Conservation (phyloP, 257 asterid species). For the Anisodus acutangulus region DNA sequence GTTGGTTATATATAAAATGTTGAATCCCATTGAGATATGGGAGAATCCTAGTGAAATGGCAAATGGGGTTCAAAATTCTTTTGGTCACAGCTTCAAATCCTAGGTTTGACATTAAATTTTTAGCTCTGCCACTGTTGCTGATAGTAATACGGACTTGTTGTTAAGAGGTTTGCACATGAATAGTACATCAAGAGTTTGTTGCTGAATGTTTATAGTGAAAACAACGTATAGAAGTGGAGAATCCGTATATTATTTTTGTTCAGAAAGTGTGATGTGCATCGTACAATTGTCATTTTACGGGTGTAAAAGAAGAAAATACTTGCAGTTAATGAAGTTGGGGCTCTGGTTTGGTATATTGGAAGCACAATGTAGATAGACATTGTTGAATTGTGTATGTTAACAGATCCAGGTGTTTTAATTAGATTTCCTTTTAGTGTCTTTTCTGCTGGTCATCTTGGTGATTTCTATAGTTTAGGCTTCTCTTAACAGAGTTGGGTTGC, state of each 20-base stretch:
- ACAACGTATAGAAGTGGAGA: neutral
- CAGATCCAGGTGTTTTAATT: neutral
- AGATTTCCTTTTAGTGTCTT: neutral
- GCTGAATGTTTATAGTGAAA: neutral
- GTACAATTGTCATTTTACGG: constrained; percentile 8
- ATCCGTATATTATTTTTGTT: neutral
- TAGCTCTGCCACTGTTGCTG: neutral
- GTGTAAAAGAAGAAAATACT: neutral
- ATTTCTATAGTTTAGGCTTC: neutral
- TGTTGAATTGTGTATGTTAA: neutral
- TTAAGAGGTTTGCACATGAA: neutral
- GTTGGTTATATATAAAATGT: neutral
- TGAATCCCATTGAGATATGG: neutral
- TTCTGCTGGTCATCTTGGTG: constrained; percentile 1
- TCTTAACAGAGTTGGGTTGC: neutral
- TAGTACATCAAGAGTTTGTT: neutral
- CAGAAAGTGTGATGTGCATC: neutral
- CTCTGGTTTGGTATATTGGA: neutral
- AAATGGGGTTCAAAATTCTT: neutral
- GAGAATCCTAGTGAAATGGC: neutral
- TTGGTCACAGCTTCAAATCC: neutral
- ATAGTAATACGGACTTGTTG: neutral
- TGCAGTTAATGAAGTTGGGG: neutral
- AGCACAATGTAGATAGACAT: neutral
- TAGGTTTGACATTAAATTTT: neutral